Conservation (phyloP, 2,329 filamentous ascomycete genomes). For the Knufia petricola region DNA sequence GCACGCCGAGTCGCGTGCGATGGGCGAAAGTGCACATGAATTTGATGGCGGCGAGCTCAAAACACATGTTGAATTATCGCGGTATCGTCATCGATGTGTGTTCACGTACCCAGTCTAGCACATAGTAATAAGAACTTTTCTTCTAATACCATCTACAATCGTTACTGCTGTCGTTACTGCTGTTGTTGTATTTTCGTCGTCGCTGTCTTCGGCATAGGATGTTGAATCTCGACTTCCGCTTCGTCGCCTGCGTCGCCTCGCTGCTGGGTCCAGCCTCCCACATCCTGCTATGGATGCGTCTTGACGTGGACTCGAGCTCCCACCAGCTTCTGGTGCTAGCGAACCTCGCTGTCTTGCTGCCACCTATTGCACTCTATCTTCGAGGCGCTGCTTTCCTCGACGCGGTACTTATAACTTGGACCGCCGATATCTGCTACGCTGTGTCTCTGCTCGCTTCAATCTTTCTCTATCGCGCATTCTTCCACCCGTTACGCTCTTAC, state of each 20-base stretch:
- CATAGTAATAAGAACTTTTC: neutral
- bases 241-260: neutral
- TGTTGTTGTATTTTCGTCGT: no score
- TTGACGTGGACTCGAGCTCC: constrained; percentile 1
- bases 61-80: no score
- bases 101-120: neutral
- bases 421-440: neutral
- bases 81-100: constrained; percentile 6
- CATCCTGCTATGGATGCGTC: neutral
- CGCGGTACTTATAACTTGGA: neutral
- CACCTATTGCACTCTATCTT: neutral
- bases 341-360: neutral
- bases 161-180: neutral
- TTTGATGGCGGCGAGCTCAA: no score
- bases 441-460: neutral
- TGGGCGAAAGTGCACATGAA: no score
- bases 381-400: neutral
- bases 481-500: constrained; percentile 21
- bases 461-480: constrained; percentile 18
- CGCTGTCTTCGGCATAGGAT: neutral
- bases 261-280: neutral
- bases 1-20: no score
- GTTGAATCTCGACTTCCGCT: neutral
- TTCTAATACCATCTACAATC: neutral
- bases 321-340: constrained; percentile 1